Conservation (phyloP, 2,329 filamentous ascomycete genomes). For the Nemania bipapillata region DNA sequence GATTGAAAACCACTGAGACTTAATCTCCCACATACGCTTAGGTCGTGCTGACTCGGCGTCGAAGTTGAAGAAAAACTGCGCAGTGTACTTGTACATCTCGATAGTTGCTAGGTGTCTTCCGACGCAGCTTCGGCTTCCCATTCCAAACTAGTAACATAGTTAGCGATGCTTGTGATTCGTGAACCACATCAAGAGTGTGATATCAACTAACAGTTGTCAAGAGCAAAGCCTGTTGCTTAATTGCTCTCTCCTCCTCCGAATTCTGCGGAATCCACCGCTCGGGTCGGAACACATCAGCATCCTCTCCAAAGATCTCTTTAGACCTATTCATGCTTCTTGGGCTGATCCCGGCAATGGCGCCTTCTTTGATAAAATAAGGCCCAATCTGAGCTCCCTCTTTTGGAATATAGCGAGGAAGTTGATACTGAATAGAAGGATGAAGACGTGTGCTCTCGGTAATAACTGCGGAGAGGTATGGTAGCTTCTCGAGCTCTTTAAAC, state of each 20-base stretch:
- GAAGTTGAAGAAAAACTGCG: not conserved
- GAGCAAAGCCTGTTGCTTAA: not conserved
- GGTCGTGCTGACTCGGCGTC: not conserved
- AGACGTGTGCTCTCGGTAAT: conserved; percentile 1
- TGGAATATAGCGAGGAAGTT: not conserved
- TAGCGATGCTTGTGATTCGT: too few species aligned
- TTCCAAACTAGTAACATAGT: not conserved
- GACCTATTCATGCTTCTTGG: conserved; percentile 1
- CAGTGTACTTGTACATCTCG: not conserved
- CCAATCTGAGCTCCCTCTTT: not conserved
- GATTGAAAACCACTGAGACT: not conserved
- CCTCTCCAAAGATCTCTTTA: not conserved
- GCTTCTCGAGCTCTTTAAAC: not conserved
- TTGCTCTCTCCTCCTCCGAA: not conserved
- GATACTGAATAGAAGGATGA: not conserved
- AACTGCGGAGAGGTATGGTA: not conserved
- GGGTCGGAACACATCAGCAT: not conserved
- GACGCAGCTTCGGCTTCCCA: not conserved
- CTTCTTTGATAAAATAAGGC: not conserved
- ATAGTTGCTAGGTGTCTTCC: not conserved
- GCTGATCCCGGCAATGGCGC: not conserved
- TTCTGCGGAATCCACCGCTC: not conserved
- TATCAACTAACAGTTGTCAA: not conserved
- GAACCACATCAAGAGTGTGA: not conserved
- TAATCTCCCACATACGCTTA: not conserved